These are phyloP conservation scores for Neocucurbitaria cava DNA, from an alignment of 2,329 filamentous ascomycete genomes.

Conservation along the genomic window DNA sequence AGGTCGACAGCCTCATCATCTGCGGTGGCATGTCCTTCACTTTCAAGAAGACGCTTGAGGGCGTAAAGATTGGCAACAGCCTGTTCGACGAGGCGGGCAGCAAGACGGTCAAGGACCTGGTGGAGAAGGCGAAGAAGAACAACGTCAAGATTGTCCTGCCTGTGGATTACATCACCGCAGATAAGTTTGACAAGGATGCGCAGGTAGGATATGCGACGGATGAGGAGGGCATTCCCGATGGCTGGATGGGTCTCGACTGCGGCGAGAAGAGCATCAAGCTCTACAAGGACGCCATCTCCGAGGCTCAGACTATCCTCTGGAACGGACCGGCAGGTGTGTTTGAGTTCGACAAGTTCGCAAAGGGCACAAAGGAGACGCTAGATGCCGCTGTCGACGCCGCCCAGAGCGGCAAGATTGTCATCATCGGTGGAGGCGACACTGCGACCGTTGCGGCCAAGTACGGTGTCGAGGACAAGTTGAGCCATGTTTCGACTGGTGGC, in stretches of 20 bases:
- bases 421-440: constrained; percentile 97
- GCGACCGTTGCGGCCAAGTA: constrained; percentile 98
- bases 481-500: constrained; percentile 96
- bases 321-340: constrained; percentile 98
- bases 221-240: constrained; percentile 87
- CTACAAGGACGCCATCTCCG: constrained; percentile 84
- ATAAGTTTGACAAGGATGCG: constrained; percentile 91
- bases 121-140: constrained; percentile 97
- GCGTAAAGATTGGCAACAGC: constrained; percentile 85
- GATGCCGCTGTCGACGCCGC: constrained; percentile 85
- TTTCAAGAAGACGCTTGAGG: constrained; percentile 98
- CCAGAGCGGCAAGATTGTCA: constrained; percentile 88
- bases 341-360: constrained; percentile 93
- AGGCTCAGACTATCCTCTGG: constrained; percentile 97
- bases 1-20: constrained; percentile 96
- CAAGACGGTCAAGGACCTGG: constrained; percentile 86
- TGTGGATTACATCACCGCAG: constrained; percentile 92
- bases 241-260: constrained; percentile 97
- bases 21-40: constrained; percentile 99
- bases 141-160: constrained; percentile 94
- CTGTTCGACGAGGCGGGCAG: constrained; percentile 93
- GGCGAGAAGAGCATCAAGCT: constrained; percentile 87
- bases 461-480: constrained; percentile 92
- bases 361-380: constrained; percentile 89
- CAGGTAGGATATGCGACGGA: constrained; percentile 83